Evolutionary conservation across 768 basidiomycete genomes (phyloP), one percentile per base, ranked within the genome.

Genomic region (Coprinopsis cinerea): DNA sequence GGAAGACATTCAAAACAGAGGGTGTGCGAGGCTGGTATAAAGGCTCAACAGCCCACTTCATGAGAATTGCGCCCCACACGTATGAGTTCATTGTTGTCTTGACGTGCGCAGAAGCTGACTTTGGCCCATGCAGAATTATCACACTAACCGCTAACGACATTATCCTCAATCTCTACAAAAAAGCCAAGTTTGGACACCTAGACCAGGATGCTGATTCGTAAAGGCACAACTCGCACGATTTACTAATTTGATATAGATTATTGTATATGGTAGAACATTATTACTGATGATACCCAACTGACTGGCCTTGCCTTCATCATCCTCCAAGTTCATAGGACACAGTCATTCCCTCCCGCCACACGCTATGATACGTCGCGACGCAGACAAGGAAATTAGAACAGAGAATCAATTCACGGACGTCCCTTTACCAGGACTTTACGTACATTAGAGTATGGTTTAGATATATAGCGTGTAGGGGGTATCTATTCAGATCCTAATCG

Each of bases 1-100:
- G 88, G 90, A 97, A 96, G 74, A 99, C 96, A 0, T 78, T 90
- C 56, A 83, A 83, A 62, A 72, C 85, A 0, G 96, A 99, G 69
- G 96, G 96, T 26, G 67, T 92, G 9, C 72, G 79, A 20, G 96
- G 92, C n/a, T 90, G 87, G 88, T 99, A 99, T 72, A 97, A 97
- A 73, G 94, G 95, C 35, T 92, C 92, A 2, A 90, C 90, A 0
- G 94, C 95, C 2, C 95, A 97, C 65, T 90, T 96, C 67, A 61
- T 94, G 58, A 79, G 93, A 30, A 95, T 95, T 61, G 88, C 88
- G 14, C 94, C 92, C 26, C 91, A 93, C 65, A 93, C 93, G 85
- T 88, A 60, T 59, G 43, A 32, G 18, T 41, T 44, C 28, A 11
- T 32, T 48, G 4, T 2, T 49, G 28, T 5, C 28, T 17, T 10